phyloP scores from a whole-genome alignment of 2,329 filamentous ascomycete genomes.

The Penicillium sp. region DNA sequence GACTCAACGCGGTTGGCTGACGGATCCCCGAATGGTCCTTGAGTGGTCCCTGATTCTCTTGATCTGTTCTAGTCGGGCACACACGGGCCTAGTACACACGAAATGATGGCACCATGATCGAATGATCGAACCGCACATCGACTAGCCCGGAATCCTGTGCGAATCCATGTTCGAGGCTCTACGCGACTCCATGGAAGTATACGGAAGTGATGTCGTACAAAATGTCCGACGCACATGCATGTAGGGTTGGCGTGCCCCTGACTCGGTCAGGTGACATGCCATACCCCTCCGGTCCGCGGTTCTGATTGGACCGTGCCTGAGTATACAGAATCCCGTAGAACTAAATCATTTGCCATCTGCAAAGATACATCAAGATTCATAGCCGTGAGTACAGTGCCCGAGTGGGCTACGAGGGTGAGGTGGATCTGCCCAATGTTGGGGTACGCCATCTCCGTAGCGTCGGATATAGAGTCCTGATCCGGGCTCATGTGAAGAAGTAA shows the following conservation, averaged over 20 bases:
- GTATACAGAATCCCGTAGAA: background rate
- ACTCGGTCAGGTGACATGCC: background rate
- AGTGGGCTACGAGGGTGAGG: background rate
- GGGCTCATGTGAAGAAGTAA: background rate
- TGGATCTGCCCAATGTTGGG: background rate
- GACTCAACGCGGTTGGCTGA: background rate
- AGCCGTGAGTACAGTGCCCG: background rate
- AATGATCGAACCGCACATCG: constrained; percentile 1
- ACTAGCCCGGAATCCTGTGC: background rate
- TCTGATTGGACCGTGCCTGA: background rate
- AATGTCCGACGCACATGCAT: background rate
- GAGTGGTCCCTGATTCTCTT: no score
- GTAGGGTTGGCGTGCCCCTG: background rate
- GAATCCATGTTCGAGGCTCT: background rate
- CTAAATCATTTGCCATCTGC: background rate
- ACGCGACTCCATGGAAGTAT: background rate
- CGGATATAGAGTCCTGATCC: background rate
- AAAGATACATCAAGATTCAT: background rate
- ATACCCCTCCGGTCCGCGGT: no score
- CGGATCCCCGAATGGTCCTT: background rate
- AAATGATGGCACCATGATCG: constrained; percentile 6
- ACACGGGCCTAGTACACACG: background rate
- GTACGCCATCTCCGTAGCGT: background rate
- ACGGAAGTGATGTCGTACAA: background rate
- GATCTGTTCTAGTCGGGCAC: background rate